These are phyloP conservation scores for Lophium mytilinum DNA, from an alignment of 495 filamentous ascomycete genomes.

Conservation along the genomic window DNA sequence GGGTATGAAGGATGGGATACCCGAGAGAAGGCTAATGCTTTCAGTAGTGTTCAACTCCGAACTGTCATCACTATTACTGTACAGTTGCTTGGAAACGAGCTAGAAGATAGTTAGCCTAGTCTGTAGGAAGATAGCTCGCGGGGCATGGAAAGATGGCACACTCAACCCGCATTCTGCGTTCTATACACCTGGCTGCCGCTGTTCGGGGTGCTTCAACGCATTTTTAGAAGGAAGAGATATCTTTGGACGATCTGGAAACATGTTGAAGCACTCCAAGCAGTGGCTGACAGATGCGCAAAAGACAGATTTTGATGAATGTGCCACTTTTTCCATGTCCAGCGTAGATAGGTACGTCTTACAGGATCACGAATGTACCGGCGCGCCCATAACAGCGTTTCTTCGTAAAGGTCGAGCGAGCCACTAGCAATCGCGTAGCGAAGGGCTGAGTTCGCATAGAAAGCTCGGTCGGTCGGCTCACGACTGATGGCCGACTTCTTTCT, in stretches of 20 bases:
- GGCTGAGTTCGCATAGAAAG: slow-evolving; percentile 24
- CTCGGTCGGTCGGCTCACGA: slow-evolving; percentile 25
- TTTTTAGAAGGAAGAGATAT: too few species aligned
- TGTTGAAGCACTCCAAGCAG: too few species aligned
- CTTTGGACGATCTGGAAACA: too few species aligned
- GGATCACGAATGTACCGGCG: slow-evolving; percentile 31
- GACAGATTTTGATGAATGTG: too few species aligned
- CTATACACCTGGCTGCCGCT: too few species aligned
- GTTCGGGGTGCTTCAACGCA: too few species aligned
- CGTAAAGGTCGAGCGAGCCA: slow-evolving; percentile 24
- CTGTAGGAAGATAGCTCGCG: too few species aligned
- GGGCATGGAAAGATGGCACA: too few species aligned
- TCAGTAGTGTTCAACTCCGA: background rate
- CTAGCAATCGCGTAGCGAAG: slow-evolving; percentile 29
- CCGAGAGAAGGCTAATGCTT: background rate
- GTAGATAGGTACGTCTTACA: background rate
- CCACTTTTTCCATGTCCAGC: too few species aligned
- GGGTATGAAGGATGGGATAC: background rate
- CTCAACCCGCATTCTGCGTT: too few species aligned
- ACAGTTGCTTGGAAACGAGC: slow-evolving; percentile 21
- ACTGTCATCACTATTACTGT: background rate
- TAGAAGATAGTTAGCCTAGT: background rate
- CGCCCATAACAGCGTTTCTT: slow-evolving; percentile 26
- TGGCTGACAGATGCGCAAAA: too few species aligned
- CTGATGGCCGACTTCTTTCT: slow-evolving; percentile 16